phyloP scores from a whole-genome alignment of 2,329 filamentous ascomycete species.

The Boeremia lycopersici region DNA sequence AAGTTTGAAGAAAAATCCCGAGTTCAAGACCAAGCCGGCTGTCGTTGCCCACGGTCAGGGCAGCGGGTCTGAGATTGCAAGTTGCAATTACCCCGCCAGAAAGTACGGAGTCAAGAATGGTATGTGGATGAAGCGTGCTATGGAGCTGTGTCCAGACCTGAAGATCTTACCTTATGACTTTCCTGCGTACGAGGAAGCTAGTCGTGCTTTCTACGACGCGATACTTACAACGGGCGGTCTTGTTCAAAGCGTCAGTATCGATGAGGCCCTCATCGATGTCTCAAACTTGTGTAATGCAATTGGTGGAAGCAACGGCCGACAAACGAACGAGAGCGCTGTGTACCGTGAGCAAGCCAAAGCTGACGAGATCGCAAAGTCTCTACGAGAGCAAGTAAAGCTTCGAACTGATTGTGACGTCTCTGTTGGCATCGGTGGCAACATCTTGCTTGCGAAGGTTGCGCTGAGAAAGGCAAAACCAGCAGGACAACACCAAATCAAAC shows the following conservation, averaged over 20 bases:
- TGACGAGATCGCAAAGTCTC: slow-evolving; percentile 68
- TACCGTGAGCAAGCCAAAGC: slow-evolving; percentile 80
- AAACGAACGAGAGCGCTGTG: slow-evolving; percentile 69
- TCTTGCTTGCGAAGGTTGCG: slow-evolving; percentile 88
- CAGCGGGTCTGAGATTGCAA: slow-evolving; percentile 90
- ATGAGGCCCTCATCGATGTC: slow-evolving; percentile 89
- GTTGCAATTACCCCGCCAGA: slow-evolving; percentile 93
- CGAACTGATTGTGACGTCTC: slow-evolving; percentile 87
- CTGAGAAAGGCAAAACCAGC: slow-evolving; percentile 92
- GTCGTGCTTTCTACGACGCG: slow-evolving; percentile 82
- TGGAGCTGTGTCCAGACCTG: slow-evolving; percentile 81
- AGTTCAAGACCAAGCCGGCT: slow-evolving; percentile 77
- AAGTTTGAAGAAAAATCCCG: slow-evolving; percentile 77
- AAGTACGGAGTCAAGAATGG: slow-evolving; percentile 90
- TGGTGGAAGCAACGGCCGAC: slow-evolving; percentile 69
- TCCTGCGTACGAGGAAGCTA: slow-evolving; percentile 90
- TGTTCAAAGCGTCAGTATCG: slow-evolving; percentile 95
- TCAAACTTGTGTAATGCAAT: slow-evolving; percentile 71
- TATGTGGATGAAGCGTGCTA: slow-evolving; percentile 98
- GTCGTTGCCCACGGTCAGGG: slow-evolving; percentile 89
- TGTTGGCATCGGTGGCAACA: slow-evolving; percentile 88
- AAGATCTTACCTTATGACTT: slow-evolving; percentile 97
- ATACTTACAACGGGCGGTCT: slow-evolving; percentile 79
- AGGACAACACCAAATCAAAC: slow-evolving; percentile 86
- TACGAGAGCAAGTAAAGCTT: slow-evolving; percentile 73